Percentiles rank a stretch among this genome's conserved stretches.
Evolutionary conservation across 139 green algal species (phyloP).

Genomic region (Volvox reticuliferus): DNA sequence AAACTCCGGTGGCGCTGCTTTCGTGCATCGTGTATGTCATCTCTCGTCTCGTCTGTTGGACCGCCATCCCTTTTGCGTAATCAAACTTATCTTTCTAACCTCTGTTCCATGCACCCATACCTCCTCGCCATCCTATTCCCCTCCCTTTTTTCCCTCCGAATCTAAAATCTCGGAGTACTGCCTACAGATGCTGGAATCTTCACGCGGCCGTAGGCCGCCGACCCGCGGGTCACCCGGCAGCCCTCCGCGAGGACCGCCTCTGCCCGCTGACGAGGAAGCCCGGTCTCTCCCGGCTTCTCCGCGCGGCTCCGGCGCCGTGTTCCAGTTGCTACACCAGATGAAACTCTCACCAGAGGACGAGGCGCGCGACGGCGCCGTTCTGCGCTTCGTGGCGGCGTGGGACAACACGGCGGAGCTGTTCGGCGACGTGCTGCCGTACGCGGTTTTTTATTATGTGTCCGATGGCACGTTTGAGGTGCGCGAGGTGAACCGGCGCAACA

Average conservation of each 20-base stretch:
- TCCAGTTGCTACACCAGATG: constrained; percentile 51
- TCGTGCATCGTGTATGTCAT: too few relatives aligned
- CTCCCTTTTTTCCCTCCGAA: too few relatives aligned
- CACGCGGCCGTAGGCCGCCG: background rate
- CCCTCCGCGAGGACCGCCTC: background rate
- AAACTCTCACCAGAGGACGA: background rate
- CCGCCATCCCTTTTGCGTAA: too few relatives aligned
- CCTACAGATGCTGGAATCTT: background rate
- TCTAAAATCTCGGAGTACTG: background rate
- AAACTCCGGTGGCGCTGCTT: too few relatives aligned
- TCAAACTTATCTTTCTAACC: too few relatives aligned
- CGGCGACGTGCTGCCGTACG: constrained; percentile 78
- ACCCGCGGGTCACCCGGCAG: background rate
- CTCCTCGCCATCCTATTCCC: too few relatives aligned
- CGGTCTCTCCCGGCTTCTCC: background rate
- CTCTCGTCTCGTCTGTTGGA: too few relatives aligned
- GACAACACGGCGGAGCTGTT: constrained; percentile 78
- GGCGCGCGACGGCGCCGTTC: constrained; percentile 37
- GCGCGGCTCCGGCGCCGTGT: constrained; percentile 18
- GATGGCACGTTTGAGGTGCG: constrained; percentile 86
- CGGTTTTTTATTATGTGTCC: constrained; percentile 86
- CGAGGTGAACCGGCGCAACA: constrained; percentile 57
- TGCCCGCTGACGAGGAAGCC: background rate
- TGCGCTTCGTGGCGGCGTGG: constrained; percentile 90
- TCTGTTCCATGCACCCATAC: too few relatives aligned